phyloP scores from a whole-genome alignment of 2,329 filamentous ascomycete genomes.

The Pestalotiopsis sp. region DNA sequence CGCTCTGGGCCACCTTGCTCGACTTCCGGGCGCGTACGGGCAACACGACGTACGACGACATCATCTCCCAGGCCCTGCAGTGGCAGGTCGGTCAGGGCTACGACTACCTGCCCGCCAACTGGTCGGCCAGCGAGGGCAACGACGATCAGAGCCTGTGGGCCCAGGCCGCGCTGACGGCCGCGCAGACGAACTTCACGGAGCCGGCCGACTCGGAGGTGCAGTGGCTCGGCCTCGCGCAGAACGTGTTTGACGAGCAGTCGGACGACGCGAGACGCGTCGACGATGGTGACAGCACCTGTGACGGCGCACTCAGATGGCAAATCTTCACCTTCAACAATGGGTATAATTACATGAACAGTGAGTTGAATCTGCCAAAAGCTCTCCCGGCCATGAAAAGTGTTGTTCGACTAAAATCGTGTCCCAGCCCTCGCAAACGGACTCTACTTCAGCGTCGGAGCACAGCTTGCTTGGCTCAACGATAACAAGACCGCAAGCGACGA shows the following conservation, averaged over 20 bases:
- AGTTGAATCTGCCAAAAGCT: conserved; percentile 5
- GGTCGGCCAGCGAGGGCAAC: conserved; percentile 39
- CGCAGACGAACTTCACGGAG: conserved; percentile 59
- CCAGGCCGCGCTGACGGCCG: conserved; percentile 59
- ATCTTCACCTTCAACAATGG: conserved; percentile 59
- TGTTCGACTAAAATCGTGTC: background rate
- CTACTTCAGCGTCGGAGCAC: conserved; percentile 53
- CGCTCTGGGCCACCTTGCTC: conserved; percentile 51
- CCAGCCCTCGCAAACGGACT: conserved; percentile 45
- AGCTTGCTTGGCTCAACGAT: conserved; percentile 63
- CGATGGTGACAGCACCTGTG: conserved; percentile 49
- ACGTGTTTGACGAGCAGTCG: conserved; percentile 62
- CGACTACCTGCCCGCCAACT: conserved; percentile 45
- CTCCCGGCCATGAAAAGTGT: background rate
- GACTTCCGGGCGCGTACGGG: conserved; percentile 56
- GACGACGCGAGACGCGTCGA: conserved; percentile 32
- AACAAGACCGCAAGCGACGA: conserved; percentile 64
- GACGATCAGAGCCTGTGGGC: conserved; percentile 65
- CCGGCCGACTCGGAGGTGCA: conserved; percentile 44
- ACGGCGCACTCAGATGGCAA: conserved; percentile 67
- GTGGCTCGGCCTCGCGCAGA: conserved; percentile 63
- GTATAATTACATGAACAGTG: conserved; percentile 45
- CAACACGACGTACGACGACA: conserved; percentile 48
- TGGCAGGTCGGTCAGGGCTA: conserved; percentile 42
- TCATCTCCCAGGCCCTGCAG: conserved; percentile 42